Base-by-base conservation (phyloP, 148 eudicot species). In the Silene conica region DNA sequence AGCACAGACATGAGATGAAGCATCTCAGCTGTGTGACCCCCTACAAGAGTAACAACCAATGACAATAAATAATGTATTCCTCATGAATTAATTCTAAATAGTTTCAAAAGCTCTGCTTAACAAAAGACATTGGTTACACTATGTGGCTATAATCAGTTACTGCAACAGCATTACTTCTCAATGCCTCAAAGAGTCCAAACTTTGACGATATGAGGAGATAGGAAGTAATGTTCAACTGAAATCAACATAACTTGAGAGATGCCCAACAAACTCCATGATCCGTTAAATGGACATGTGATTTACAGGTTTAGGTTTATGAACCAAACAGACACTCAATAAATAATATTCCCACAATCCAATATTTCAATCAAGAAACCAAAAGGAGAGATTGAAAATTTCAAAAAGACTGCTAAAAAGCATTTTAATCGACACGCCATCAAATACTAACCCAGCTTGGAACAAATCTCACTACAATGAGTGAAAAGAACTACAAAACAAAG, bases 11-110 rank as follows among this genome's bases (percentile, higher is more conserved):
- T 69, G 31, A 94, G 87, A 84, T 90, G 91, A 69, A 94, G 77
- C 97, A 94, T 94, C 83, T 94, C 98, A 15, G 98, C 97, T 8
- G 98, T 94, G 79, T 94, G 98, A 70, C 96, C 98, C 54, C 98
- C 98, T 91, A 79, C 81, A 85, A 78, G 56, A 59, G 76, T 80
- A 22, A 61, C 52, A 78, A 23, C 65, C 21, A 21, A 15, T 14
- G 59, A 63, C 60, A 62, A 38, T 34, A 43, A 34, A 22, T 5
- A 18, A 19, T 14, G n/a, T 41, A 38, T 18, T 19, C 10, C 14
- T 10, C 16, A 21, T 52, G 0, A 2, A 31, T 12, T 0, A 23
- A 22, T 16, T 38, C 43, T 38, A 55, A 55, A 15, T 55, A 15
- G 19, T 15, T 12, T 28, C 7, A 28, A 26, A 26, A 0, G 5